phyloP scores from a whole-genome alignment of 2,329 filamentous ascomycete genomes.

The Leptographium wingfieldii region DNA sequence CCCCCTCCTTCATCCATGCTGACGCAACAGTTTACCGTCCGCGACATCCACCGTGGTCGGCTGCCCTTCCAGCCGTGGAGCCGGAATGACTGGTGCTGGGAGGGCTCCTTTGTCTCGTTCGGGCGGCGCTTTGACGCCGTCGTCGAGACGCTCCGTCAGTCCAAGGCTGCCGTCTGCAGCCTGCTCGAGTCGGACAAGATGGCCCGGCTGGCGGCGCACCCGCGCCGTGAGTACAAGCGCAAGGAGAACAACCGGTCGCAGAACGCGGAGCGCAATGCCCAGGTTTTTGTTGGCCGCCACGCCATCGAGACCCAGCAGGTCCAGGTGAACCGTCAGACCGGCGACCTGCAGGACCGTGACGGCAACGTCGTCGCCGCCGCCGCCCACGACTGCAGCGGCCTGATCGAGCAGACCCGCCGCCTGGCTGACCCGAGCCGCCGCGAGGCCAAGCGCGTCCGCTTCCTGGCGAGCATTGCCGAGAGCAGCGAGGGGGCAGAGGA shows the following conservation, averaged over 20 bases:
- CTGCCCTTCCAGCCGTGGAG: slow-evolving; percentile 11
- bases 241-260: slow-evolving; percentile 14
- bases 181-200: slow-evolving; percentile 11
- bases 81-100: slow-evolving; percentile 12
- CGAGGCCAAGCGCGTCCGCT: background rate
- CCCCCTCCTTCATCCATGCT: too few species aligned
- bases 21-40: slow-evolving; percentile 3
- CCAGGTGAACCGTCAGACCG: slow-evolving; percentile 1
- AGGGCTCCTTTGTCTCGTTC: slow-evolving; percentile 7
- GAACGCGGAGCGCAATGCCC: slow-evolving; percentile 12
- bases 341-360: slow-evolving; percentile 10
- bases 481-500: background rate
- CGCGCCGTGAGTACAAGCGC: slow-evolving; percentile 11
- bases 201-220: slow-evolving; percentile 11
- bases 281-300: slow-evolving; percentile 12
- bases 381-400: slow-evolving; percentile 1
- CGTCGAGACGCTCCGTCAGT: slow-evolving; percentile 6
- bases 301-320: slow-evolving; percentile 10
- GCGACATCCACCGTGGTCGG: slow-evolving; percentile 9
- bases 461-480: background rate
- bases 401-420: slow-evolving; percentile 11
- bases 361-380: slow-evolving; percentile 10
- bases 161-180: slow-evolving; percentile 13
- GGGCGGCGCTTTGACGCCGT: slow-evolving; percentile 10
- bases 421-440: slow-evolving; percentile 3